Base-by-base conservation (phyloP, 805 yeast genomes). In the Saccharomyces mikatae region DNA sequence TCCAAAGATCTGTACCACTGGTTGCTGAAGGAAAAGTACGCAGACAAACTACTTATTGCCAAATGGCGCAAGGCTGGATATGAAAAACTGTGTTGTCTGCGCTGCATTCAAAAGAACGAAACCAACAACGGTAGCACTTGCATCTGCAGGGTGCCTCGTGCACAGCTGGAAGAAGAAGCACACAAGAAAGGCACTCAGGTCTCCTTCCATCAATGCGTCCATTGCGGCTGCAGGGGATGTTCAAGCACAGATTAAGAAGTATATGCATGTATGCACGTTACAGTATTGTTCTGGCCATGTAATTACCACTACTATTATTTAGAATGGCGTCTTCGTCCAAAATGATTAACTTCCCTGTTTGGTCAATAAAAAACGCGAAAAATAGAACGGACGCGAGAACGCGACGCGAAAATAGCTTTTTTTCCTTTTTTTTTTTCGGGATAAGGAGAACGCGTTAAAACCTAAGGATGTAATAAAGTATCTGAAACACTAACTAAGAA, bases 151-250 rank as follows among this genome's bases (percentile, higher is more conserved):
- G 96, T 90, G 1, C 96, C 96, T 1, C 76, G 81, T 59, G 78
- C 78, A 1, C 80, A 76, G 3, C 65, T 82, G 27, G 70, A 72
- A 53, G 60, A 61, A 51, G 72, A 69, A 58, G 71, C 64, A 24
- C 59, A 50, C 21, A 48, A 52, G 48, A 59, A 57, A 27, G 59
- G 59, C 52, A 56, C 59, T 46, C 50, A 63, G 5, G 60, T 63
- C 6, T 68, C 71, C 36, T 74, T 74, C 56, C 73, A 79, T 13
- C 79, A 83, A 59, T 89, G 95, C 67, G 76, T 85, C 5, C 86
- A 84, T 30, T 89, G 96, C 74, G 96, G 96, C 0, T 89, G 96
- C 62, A 73, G 77, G 56, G 96, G 96, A 5, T 89, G 96, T 66
- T 80, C 92, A 2, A 85, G 90, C 63, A 77, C 82, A 21, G 94